Conservation (phyloP, 2,329 filamentous ascomycete genomes). For the Cytospora piceicola region DNA sequence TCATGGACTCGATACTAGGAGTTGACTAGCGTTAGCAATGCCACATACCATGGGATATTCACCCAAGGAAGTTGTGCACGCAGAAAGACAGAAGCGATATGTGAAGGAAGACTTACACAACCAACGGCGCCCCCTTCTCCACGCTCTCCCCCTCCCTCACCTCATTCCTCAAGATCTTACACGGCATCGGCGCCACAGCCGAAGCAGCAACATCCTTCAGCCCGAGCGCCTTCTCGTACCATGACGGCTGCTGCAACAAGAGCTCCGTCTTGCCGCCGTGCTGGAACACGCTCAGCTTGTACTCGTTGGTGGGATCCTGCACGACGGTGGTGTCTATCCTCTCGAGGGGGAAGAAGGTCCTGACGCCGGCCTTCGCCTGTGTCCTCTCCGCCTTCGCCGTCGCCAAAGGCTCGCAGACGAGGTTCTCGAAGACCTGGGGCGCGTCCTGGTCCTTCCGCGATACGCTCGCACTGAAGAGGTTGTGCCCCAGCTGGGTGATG, state of each 20-base stretch:
- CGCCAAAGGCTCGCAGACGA: constrained; percentile 47
- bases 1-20: constrained; percentile 78
- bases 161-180: constrained; percentile 90
- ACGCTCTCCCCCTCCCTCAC: constrained; percentile 81
- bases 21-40: background rate
- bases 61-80: background rate
- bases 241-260: constrained; percentile 65
- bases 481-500: constrained; percentile 52
- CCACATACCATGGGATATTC: background rate
- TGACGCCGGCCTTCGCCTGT: constrained; percentile 49
- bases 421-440: constrained; percentile 48
- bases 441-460: constrained; percentile 46
- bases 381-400: constrained; percentile 33
- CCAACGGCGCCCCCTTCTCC: constrained; percentile 81
- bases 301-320: constrained; percentile 50
- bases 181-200: constrained; percentile 93
- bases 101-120: constrained; percentile 64
- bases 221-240: constrained; percentile 87
- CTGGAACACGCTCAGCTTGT: constrained; percentile 79
- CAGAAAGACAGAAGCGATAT: background rate
- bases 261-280: constrained; percentile 64
- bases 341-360: constrained; percentile 80
- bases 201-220: constrained; percentile 79
- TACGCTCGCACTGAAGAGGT: constrained; percentile 52
- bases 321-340: constrained; percentile 81